These are phyloP conservation scores for Trametes sp. DNA, from an alignment of 1,284 basidiomycete species.

Conservation along the genomic window DNA sequence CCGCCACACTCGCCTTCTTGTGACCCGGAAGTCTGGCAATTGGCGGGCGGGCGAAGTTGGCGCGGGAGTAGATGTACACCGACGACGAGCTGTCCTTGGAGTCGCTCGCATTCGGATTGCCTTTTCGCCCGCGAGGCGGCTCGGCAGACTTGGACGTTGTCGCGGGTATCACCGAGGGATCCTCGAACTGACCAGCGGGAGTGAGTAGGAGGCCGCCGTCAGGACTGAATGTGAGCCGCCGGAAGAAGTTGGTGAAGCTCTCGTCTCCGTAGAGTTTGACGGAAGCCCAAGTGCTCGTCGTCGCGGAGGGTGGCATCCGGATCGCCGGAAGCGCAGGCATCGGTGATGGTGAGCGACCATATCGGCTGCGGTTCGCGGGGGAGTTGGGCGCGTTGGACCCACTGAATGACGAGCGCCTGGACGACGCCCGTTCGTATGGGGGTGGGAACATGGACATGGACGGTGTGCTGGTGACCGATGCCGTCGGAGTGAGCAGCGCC, in stretches of 20 bases:
- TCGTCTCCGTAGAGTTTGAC: constrained; percentile 93
- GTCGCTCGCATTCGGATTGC: constrained; percentile 50
- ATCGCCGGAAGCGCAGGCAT: constrained; percentile 92
- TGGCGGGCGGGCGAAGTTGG: constrained; percentile 90
- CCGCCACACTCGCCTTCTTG: constrained; percentile 93
- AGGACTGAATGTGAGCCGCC: constrained; percentile 92
- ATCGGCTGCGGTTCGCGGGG: constrained; percentile 68
- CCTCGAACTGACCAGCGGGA: constrained; percentile 96
- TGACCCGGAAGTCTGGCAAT: constrained; percentile 96
- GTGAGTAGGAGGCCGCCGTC: constrained; percentile 94
- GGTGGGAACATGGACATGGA: constrained; percentile 77
- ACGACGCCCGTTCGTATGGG: constrained; percentile 65
- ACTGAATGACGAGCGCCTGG: constrained; percentile 89
- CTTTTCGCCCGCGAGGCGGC: constrained; percentile 62
- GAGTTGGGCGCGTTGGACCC: constrained; percentile 80
- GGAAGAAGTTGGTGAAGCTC: constrained; percentile 95
- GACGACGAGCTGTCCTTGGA: constrained; percentile 54
- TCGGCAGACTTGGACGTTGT: constrained; percentile 45
- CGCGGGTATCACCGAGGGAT: constrained; percentile 70
- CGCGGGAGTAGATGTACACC: constrained; percentile 96
- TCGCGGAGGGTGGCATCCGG: constrained; percentile 59
- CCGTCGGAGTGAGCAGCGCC: constrained; percentile 69
- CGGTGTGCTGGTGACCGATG: constrained; percentile 63
- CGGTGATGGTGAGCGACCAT: constrained; percentile 88
- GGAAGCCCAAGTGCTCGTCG: constrained; percentile 56